phyloP scores from a whole-genome alignment of 768 basidiomycete genomes.

The Dioszegia hungarica region DNA sequence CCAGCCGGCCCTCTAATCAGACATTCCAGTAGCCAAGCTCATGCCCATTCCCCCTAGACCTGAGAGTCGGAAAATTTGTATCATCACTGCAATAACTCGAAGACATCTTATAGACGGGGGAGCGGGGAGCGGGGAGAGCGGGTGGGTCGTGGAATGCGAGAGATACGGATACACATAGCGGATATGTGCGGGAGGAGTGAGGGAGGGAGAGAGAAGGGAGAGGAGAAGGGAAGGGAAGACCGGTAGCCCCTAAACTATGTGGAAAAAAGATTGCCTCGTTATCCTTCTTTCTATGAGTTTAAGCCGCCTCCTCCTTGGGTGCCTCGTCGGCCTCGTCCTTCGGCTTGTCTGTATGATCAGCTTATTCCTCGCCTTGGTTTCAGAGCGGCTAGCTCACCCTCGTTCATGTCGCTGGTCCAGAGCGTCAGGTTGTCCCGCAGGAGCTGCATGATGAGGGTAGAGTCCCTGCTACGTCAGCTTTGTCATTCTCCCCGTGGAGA shows the following conservation, averaged over 20 bases:
- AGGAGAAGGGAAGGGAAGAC: background rate
- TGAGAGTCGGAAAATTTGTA: background rate
- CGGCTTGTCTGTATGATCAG: slow-evolving; percentile 7
- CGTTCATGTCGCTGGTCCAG: slow-evolving; percentile 98
- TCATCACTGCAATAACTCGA: too few relatives aligned
- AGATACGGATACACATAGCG: too few relatives aligned
- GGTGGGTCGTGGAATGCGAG: too few relatives aligned
- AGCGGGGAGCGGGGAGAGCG: background rate
- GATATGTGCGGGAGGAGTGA: background rate
- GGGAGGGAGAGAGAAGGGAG: background rate
- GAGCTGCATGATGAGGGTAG: slow-evolving; percentile 86
- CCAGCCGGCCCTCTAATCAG: too few relatives aligned
- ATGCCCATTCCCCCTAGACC: too few relatives aligned
- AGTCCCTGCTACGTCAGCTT: slow-evolving; percentile 55
- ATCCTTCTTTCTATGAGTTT: too few relatives aligned
- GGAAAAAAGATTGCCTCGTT: too few relatives aligned
- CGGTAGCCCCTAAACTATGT: too few relatives aligned
- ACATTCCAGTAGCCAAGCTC: too few relatives aligned
- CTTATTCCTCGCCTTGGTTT: background rate
- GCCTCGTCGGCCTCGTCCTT: slow-evolving; percentile 29
- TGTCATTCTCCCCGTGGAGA: too few relatives aligned
- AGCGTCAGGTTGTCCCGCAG: slow-evolving; percentile 95
- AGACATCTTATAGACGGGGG: slow-evolving; percentile 9
- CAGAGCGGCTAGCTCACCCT: slow-evolving; percentile 54
- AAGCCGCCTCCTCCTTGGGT: slow-evolving; percentile 37